These are phyloP conservation scores for Fusarium mundagurra DNA, from an alignment of 2,329 filamentous ascomycete species.

Conservation along the genomic window DNA sequence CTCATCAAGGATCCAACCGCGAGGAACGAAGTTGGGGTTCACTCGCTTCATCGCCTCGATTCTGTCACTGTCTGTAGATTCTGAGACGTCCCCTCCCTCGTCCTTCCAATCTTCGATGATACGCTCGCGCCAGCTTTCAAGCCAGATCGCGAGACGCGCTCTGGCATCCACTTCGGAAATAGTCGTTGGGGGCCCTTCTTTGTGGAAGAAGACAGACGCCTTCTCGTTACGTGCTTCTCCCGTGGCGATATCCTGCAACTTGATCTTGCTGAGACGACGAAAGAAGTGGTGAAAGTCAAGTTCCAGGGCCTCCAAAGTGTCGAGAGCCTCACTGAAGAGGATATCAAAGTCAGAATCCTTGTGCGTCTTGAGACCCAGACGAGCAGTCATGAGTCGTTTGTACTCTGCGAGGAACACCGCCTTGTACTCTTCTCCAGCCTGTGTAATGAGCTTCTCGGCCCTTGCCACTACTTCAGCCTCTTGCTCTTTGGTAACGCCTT, in stretches of 20 bases:
- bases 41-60: slow-evolving; percentile 80
- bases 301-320: slow-evolving; percentile 82
- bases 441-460: slow-evolving; percentile 85
- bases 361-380: slow-evolving; percentile 78
- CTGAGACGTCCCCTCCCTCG: slow-evolving; percentile 50
- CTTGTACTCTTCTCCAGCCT: slow-evolving; percentile 87
- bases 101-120: slow-evolving; percentile 80
- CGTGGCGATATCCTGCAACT: slow-evolving; percentile 69
- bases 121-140: slow-evolving; percentile 79
- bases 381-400: slow-evolving; percentile 81
- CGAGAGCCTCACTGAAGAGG: slow-evolving; percentile 83
- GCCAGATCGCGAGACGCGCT: slow-evolving; percentile 78
- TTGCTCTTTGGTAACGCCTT: slow-evolving; percentile 73
- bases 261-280: slow-evolving; percentile 75
- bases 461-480: slow-evolving; percentile 77
- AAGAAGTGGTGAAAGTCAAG: slow-evolving; percentile 97
- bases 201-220: slow-evolving; percentile 82
- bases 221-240: slow-evolving; percentile 69
- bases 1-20: slow-evolving; percentile 93
- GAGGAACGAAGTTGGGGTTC: slow-evolving; percentile 93
- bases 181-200: slow-evolving; percentile 70
- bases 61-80: slow-evolving; percentile 67
- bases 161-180: slow-evolving; percentile 72
- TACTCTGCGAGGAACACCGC: slow-evolving; percentile 89
- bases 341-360: slow-evolving; percentile 80